Base-by-base conservation (phyloP, 305 asterid genomes). In the Fraxinus xanthoxyloides region DNA sequence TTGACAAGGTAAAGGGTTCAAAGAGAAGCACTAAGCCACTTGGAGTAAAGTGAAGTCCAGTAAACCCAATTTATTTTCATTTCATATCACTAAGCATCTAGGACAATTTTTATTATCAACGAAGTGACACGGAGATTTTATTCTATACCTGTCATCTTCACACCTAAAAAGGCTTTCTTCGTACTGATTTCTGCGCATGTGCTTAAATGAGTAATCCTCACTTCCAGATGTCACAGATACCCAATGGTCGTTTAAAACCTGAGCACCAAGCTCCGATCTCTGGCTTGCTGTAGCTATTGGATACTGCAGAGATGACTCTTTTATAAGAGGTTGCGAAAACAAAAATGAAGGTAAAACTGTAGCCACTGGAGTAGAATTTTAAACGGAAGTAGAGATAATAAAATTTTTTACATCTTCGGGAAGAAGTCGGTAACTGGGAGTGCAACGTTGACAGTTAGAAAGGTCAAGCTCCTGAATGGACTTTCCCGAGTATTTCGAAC, bases 141-240 rank as follows among this genome's bases (percentile, higher is more conserved):
- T 40, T 56, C 0, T 65, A 78, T 90, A 93, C 99, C 99, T 92
- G 85, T 97, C 99, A 85, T 97, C 99, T 89, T 97, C 99, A 82
- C 99, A 97, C 89, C 98, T 91, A 51, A 97, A 97, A 79, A 97
- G 92, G 90, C 98, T 95, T 89, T 97, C 99, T 85, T 97, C 99
- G 76, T 93, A 97, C 86, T 95, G 99, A 89, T 97, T 97, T 88
- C 94, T 90, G 72, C 98, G 90, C 98, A 97, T 97, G 88, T 97
- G 98, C 79, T 93, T 97, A 84, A 97, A 97, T 6, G 99, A 97
- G 87, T 97, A 97, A 88, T 97, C 99, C 88, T 97, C 99, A 88
- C 99, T 97, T 78, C 99, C 99, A 80, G 98, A 97, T 80, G 99
- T 97, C 88, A 97, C 99, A 85, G 99, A 97, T 75, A 97, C 98